Base-by-base conservation (phyloP, 106 monocot species). In the Dendrobium huoshanense region DNA sequence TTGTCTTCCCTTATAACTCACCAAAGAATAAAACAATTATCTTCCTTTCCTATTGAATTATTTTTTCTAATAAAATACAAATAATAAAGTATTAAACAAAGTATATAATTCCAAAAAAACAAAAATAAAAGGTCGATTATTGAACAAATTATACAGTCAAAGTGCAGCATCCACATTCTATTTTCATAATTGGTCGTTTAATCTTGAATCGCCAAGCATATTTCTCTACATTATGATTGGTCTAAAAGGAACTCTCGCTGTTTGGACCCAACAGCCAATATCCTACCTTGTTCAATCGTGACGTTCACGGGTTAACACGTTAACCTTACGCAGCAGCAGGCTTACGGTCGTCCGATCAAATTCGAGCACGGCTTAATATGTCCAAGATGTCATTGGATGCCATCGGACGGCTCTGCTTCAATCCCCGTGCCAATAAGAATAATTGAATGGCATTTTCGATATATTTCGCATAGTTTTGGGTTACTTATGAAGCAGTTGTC, bases 401-500 rank as follows among this genome's bases (percentile, higher is more conserved):
- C 43, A 42, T 74, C 41, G 74, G 43, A 74, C 74, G 74, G 74
- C 74, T 74, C 43, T 20, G 74, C 41, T 74, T 74, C 5, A 74
- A 74, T 41, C 22, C 43, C 43, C 74, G 61, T 41, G 41, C 41
- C 43, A 5, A 16, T 74, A 44, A 0, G 43, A 74, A 74, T 74
- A 43, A 74, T 41, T 41, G 19, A 44, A 37, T 43, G 42, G 43
- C 22, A 19, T 43, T 74, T 74, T 43, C 42, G 44, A 74, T 42
- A 74, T 74, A 74, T 2, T 33, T 16, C 16, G 5, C 15, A 15
- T 2, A 51, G 13, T 13, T 15, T 10, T 51, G 51, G 51, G 15
- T 5, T 44, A 43, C 7, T 11, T 2, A 0, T 74, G 4, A 44
- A 44, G 3, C 13, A n/a, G 19, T 42, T 42, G 42, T 74, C 13